Evolutionary conservation across 2,329 filamentous ascomycete genomes (phyloP).

Genomic region (Hypoxylon sp.): DNA sequence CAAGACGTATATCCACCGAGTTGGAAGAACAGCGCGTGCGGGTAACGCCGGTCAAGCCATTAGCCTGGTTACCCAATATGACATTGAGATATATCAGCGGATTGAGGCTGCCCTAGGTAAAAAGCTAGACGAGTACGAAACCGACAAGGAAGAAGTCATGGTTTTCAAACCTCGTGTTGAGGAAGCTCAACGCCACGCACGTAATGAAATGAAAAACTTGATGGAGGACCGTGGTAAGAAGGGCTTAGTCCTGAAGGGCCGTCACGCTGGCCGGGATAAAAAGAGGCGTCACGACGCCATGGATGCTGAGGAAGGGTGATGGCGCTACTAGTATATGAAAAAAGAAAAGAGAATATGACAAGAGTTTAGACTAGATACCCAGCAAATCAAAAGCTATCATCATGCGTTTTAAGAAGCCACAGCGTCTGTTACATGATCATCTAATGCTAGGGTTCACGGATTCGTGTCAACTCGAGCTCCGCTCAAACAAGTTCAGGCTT

Average conservation of each 20-base stretch:
- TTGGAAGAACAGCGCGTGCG: slow-evolving; percentile 88
- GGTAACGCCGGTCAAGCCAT: slow-evolving; percentile 88
- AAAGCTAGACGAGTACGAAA: slow-evolving; percentile 77
- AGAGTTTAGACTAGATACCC: slow-evolving; percentile 39
- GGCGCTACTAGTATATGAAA: slow-evolving; percentile 8
- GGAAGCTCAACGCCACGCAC: slow-evolving; percentile 85
- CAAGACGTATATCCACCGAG: slow-evolving; percentile 92
- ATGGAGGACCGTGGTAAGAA: slow-evolving; percentile 77
- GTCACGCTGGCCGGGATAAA: slow-evolving; percentile 59
- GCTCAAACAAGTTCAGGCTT: slow-evolving; percentile 3
- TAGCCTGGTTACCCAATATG: slow-evolving; percentile 88
- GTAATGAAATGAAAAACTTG: slow-evolving; percentile 84
- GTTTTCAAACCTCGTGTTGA: slow-evolving; percentile 82
- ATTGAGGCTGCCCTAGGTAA: slow-evolving; percentile 88
- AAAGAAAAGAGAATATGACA: not conserved
- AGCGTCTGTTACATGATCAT: not conserved
- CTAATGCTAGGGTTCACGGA: not conserved
- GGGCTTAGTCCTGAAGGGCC: slow-evolving; percentile 63
- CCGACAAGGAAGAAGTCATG: slow-evolving; percentile 87
- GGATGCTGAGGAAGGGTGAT: slow-evolving; percentile 80
- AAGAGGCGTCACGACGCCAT: slow-evolving; percentile 70
- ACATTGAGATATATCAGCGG: slow-evolving; percentile 76
- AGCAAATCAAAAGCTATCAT: slow-evolving; percentile 25
- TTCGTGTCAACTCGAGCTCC: not conserved
- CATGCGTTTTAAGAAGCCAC: not conserved